These are phyloP conservation scores for Boletus rubropictus DNA, from an alignment of 768 basidiomycete species.

Conservation along the genomic window DNA sequence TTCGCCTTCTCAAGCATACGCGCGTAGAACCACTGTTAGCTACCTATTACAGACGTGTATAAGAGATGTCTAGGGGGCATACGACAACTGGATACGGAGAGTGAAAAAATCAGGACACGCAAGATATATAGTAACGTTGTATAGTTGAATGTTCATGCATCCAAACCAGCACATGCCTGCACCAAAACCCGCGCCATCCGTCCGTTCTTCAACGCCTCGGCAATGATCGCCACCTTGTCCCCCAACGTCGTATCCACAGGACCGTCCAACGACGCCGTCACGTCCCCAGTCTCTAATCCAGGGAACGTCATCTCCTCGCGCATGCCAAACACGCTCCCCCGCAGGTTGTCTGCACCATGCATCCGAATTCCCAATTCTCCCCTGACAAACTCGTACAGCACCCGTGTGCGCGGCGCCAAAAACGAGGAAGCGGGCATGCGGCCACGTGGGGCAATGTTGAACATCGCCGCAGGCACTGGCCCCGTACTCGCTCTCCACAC, in stretches of 20 bases:
- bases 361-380: slow-evolving; percentile 67
- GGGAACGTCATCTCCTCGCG: background rate
- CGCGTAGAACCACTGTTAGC: background rate
- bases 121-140: background rate
- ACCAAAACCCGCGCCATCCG: slow-evolving; percentile 56
- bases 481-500: slow-evolving; percentile 12
- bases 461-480: slow-evolving; percentile 12
- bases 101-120: background rate
- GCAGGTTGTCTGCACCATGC: slow-evolving; percentile 73
- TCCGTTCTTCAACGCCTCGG: slow-evolving; percentile 75
- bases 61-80: background rate
- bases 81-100: background rate
- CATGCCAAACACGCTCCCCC: slow-evolving; percentile 54
- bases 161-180: slow-evolving; percentile 38
- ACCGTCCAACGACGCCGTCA: slow-evolving; percentile 9
- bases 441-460: slow-evolving; percentile 47
- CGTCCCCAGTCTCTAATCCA: slow-evolving; percentile 49
- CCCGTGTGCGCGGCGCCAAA: slow-evolving; percentile 48
- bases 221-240: slow-evolving; percentile 65
- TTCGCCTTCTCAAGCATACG: no score
- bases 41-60: background rate
- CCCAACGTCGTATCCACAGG: slow-evolving; percentile 53
- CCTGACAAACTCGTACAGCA: slow-evolving; percentile 75
- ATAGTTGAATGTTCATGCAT: background rate
- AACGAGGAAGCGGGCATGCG: slow-evolving; percentile 59